Evolutionary conservation across 257 asterid species (phyloP).

Genomic region (Solanum lignicaule): DNA sequence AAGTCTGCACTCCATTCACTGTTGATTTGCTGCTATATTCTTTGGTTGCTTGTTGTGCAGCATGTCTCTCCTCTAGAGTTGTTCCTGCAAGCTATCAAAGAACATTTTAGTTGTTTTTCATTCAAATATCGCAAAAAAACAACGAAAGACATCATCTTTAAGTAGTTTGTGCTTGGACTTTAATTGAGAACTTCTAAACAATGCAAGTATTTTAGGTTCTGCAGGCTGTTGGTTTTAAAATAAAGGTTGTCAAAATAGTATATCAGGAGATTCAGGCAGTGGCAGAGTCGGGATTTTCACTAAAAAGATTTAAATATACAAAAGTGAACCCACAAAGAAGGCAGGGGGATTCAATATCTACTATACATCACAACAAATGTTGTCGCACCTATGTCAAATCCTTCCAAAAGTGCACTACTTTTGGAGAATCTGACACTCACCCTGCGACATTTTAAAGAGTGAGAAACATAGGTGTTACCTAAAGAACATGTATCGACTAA

Average conservation of each 20-base stretch:
- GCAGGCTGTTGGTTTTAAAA: not conserved
- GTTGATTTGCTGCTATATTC: conserved; percentile 7
- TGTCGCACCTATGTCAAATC: not conserved
- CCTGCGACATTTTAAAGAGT: not conserved
- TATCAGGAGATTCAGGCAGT: not conserved
- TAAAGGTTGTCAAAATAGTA: not conserved
- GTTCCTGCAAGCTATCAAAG: conserved; percentile 17
- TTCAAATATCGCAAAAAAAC: not conserved
- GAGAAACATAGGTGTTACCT: not conserved
- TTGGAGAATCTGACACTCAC: not conserved
- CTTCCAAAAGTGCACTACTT: not conserved
- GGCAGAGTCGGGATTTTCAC: not conserved
- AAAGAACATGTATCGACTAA: not conserved
- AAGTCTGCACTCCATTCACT: not conserved
- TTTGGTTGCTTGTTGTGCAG: not conserved
- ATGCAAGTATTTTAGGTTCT: not conserved
- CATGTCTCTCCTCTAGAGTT: conserved; percentile 7
- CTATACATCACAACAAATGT: not conserved
- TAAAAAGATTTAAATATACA: not conserved
- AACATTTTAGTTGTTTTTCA: not conserved
- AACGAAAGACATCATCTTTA: not conserved
- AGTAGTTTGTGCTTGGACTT: not conserved
- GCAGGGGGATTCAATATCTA: not conserved
- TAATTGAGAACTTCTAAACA: not conserved
- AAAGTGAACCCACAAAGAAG: not conserved